Conservation (phyloP, 495 filamentous ascomycete species). For the Penicillium paxilli region DNA sequence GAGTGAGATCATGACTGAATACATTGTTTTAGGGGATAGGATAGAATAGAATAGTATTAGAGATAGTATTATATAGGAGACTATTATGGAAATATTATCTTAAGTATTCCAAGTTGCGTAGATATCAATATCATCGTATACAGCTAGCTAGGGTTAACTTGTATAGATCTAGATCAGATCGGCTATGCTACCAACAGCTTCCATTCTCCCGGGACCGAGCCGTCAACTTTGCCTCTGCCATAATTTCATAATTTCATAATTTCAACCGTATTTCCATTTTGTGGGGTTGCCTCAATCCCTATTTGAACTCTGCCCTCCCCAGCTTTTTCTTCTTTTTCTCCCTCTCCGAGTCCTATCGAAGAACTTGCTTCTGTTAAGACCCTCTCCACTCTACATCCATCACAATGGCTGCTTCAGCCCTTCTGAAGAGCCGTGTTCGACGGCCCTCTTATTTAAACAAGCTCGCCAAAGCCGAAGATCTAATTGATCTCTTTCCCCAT, state of each 20-base stretch:
- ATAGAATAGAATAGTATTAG: too few species aligned
- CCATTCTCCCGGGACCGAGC: constrained; percentile 20
- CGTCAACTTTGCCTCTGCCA: background rate
- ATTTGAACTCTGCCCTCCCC: constrained; percentile 4
- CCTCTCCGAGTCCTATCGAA: background rate
- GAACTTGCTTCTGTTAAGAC: background rate
- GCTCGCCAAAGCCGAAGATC: constrained; percentile 74
- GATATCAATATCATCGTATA: too few species aligned
- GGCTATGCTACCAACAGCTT: too few species aligned
- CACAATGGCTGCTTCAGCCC: constrained; percentile 63
- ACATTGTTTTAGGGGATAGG: background rate
- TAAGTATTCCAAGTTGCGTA: too few species aligned
- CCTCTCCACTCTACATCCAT: constrained; percentile 10
- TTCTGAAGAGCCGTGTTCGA: constrained; percentile 71
- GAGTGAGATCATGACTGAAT: background rate
- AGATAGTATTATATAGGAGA: background rate
- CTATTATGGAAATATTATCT: background rate
- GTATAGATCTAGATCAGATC: too few species aligned
- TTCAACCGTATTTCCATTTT: background rate
- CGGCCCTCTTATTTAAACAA: constrained; percentile 79
- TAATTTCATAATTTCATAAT: background rate
- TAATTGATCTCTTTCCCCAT: constrained; percentile 79
- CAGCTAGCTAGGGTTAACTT: background rate
- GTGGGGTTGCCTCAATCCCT: constrained; percentile 10
- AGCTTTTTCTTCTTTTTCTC: constrained; percentile 16